Evolutionary conservation across 2,329 filamentous ascomycete species (phyloP).

Genomic region (Fusarium virguliforme): DNA sequence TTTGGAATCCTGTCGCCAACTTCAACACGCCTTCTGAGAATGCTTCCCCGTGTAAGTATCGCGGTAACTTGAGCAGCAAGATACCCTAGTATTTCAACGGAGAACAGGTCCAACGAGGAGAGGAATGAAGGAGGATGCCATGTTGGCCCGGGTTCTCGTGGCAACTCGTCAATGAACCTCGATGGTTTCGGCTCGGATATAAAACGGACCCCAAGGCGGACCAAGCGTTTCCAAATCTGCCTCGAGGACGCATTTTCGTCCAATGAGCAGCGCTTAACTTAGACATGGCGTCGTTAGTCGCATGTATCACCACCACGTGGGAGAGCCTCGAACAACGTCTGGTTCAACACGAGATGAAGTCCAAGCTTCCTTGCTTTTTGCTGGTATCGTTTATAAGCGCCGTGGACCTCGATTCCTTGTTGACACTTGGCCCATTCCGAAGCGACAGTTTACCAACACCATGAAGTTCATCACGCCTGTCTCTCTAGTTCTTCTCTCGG

Average conservation of each 20-base stretch:
- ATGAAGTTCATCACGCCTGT: not conserved
- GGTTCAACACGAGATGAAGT: not conserved
- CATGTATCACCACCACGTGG: conserved; percentile 2
- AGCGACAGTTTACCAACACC: not conserved
- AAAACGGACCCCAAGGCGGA: not conserved
- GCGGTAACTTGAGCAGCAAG: no score
- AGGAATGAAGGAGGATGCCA: not conserved
- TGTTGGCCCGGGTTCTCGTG: rapidly evolving
- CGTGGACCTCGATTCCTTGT: not conserved
- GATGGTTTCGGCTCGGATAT: not conserved
- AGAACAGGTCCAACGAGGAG: not conserved
- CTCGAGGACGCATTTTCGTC: not conserved
- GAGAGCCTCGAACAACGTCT: not conserved
- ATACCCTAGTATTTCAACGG: no score
- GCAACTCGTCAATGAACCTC: not conserved
- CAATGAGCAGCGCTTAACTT: not conserved
- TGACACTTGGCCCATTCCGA: not conserved
- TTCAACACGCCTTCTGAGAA: not conserved
- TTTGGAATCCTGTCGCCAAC: not conserved
- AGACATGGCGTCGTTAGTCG: not conserved
- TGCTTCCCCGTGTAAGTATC: no score
- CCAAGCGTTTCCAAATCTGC: not conserved
- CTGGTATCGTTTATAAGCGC: not conserved
- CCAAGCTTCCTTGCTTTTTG: not conserved
- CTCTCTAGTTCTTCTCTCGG: not conserved